A percentile compares a stretch with the other conserved stretches of the same genome.
phyloP scores from a whole-genome alignment of 129 eudicot species.

The Cynara cardunculus region DNA sequence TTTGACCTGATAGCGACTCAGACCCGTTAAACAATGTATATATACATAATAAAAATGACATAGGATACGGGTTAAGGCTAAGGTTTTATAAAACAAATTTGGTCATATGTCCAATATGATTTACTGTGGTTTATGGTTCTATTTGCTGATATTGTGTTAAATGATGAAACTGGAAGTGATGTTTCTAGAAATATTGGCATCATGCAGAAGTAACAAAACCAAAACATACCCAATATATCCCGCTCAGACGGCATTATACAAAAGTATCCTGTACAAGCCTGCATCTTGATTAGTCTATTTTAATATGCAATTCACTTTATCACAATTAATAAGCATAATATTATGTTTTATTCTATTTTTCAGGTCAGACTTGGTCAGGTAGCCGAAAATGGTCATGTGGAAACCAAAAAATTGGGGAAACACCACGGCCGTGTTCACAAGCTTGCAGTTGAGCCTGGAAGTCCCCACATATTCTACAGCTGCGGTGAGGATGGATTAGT shows the following conservation, averaged over 20 bases:
- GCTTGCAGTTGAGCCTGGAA: conserved; percentile 88
- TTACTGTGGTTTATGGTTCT: too few relatives aligned
- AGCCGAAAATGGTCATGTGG: conserved; percentile 53
- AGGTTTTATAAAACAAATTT: too few relatives aligned
- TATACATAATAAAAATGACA: too few relatives aligned
- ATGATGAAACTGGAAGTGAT: too few relatives aligned
- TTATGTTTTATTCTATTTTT: background rate
- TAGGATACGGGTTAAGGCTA: too few relatives aligned
- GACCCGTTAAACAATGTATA: background rate
- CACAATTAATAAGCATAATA: background rate
- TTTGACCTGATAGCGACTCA: background rate
- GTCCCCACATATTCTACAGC: conserved; percentile 81
- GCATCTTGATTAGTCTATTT: background rate
- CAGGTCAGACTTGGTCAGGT: conserved; percentile 79
- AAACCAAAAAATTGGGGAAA: conserved; percentile 66
- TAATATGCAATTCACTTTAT: background rate
- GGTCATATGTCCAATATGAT: too few relatives aligned
- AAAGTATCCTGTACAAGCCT: background rate
- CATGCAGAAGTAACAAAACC: too few relatives aligned
- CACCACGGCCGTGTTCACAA: conserved; percentile 85
- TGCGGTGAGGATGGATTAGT: conserved; percentile 91
- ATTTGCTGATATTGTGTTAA: too few relatives aligned
- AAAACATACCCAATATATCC: too few relatives aligned
- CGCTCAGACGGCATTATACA: too few relatives aligned
- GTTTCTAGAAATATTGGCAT: too few relatives aligned